A percentile compares a stretch with the other conserved stretches of the same genome.
These are phyloP conservation scores for Boletus fagicola DNA, from an alignment of 768 basidiomycete genomes.

Conservation along the genomic window DNA sequence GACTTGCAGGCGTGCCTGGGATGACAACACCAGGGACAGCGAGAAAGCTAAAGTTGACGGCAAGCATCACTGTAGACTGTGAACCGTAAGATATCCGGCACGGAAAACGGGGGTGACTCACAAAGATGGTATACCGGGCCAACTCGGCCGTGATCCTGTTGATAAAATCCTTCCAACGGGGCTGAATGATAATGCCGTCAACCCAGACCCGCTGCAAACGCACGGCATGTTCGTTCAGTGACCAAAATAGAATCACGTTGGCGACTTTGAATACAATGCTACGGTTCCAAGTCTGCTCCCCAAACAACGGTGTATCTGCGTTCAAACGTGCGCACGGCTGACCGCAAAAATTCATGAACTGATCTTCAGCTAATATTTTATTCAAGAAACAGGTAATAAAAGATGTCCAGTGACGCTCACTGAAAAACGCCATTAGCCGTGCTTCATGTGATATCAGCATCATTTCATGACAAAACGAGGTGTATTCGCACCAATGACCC, in stretches of 20 bases:
- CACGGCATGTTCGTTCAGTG: constrained; percentile 7
- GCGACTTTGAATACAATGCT: neutral
- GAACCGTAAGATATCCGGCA: neutral
- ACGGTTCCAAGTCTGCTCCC: constrained; percentile 8
- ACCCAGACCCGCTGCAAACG: constrained; percentile 17
- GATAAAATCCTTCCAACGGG: constrained; percentile 13
- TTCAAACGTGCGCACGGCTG: constrained; percentile 15
- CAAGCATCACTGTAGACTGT: constrained; percentile 20
- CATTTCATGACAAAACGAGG: neutral
- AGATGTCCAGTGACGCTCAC: neutral
- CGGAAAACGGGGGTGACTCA: neutral
- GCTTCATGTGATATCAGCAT: constrained; percentile 6
- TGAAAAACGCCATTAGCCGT: constrained; percentile 12
- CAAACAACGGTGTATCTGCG: constrained; percentile 9
- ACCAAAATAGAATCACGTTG: constrained; percentile 1
- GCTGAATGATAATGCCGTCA: constrained; percentile 6
- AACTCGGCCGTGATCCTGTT: constrained; percentile 8
- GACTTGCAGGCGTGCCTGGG: neutral
- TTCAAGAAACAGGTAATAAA: neutral
- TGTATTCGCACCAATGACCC: constrained; percentile 13
- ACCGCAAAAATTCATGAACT: constrained; percentile 16
- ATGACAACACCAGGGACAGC: constrained; percentile 8
- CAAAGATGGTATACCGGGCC: constrained; percentile 14
- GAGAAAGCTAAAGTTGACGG: constrained; percentile 17
- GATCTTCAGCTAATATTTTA: constrained; percentile 6